Conservation (phyloP, 306 rosid genomes). For the Cicer cuneatum region DNA sequence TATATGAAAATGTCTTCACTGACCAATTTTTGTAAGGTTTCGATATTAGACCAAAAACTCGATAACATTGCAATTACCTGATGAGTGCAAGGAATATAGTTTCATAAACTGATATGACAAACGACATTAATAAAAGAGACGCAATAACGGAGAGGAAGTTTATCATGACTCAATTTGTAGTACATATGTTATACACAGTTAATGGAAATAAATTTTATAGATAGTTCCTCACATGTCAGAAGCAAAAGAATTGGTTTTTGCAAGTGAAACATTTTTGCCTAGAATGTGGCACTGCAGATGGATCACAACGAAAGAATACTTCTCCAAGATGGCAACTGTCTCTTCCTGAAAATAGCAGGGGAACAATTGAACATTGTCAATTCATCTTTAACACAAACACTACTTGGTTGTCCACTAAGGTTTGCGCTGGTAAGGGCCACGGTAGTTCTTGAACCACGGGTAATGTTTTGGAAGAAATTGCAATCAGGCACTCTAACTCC, state of each 20-base stretch:
- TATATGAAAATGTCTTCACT: too few species aligned
- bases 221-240: constrained; percentile 36
- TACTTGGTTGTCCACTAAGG: constrained; percentile 84
- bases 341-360: constrained; percentile 60
- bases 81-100: too few species aligned
- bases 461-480: constrained; percentile 75
- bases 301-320: constrained; percentile 54
- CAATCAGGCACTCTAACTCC: constrained; percentile 92
- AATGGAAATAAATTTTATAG: not conserved
- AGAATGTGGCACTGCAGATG: constrained; percentile 31
- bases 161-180: too few species aligned
- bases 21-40: too few species aligned
- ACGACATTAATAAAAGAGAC: too few species aligned
- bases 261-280: constrained; percentile 23
- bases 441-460: constrained; percentile 78
- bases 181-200: not conserved
- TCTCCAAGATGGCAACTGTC: constrained; percentile 68
- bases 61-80: too few species aligned
- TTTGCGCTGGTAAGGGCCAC: constrained; percentile 95
- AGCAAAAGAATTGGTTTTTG: constrained; percentile 36
- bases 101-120: too few species aligned
- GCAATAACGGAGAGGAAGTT: too few species aligned
- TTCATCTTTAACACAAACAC: constrained; percentile 57
- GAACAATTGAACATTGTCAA: constrained; percentile 35
- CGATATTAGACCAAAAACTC: too few species aligned